phyloP scores from a whole-genome alignment of 2,329 filamentous ascomycete species.

The Alternaria panax region DNA sequence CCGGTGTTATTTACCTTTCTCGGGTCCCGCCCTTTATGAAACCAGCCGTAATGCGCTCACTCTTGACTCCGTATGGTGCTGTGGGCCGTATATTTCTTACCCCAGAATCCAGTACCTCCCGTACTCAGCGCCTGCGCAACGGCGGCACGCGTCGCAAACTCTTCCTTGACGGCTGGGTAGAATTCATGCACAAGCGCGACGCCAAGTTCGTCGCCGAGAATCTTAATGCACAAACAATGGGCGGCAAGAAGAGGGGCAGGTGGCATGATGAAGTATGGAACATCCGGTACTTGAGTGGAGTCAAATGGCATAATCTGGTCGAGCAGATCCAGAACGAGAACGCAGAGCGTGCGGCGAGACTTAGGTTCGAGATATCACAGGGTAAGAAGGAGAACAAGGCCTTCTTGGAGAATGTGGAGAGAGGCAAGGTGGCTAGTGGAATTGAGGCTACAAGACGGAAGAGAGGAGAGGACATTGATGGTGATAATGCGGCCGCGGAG shows the following conservation, averaged over 20 bases:
- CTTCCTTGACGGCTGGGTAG: slow-evolving; percentile 88
- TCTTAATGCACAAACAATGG: slow-evolving; percentile 78
- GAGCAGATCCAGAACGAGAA: slow-evolving; percentile 84
- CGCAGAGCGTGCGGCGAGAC: slow-evolving; percentile 76
- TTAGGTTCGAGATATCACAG: slow-evolving; percentile 79
- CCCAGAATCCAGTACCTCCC: slow-evolving; percentile 73
- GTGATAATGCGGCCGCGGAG: slow-evolving; percentile 23
- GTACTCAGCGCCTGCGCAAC: slow-evolving; percentile 70
- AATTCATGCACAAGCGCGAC: slow-evolving; percentile 77
- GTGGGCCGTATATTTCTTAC: slow-evolving; percentile 82
- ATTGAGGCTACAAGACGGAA: slow-evolving; percentile 66
- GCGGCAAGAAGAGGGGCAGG: slow-evolving; percentile 82
- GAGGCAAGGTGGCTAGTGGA: slow-evolving; percentile 73
- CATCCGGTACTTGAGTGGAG: slow-evolving; percentile 79
- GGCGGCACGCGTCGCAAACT: slow-evolving; percentile 85
- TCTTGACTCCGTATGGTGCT: slow-evolving; percentile 76
- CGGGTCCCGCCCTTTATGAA: slow-evolving; percentile 91
- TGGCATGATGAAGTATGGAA: slow-evolving; percentile 91
- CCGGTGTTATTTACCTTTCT: slow-evolving; percentile 83
- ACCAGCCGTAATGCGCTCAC: slow-evolving; percentile 75
- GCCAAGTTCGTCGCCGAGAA: slow-evolving; percentile 79
- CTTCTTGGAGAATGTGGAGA: slow-evolving; percentile 81
- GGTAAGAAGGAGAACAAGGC: slow-evolving; percentile 80
- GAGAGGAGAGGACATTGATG: slow-evolving; percentile 52
- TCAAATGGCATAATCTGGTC: slow-evolving; percentile 77